Base-by-base conservation (phyloP, 257 asterid genomes). In the Perilla frutescens region DNA sequence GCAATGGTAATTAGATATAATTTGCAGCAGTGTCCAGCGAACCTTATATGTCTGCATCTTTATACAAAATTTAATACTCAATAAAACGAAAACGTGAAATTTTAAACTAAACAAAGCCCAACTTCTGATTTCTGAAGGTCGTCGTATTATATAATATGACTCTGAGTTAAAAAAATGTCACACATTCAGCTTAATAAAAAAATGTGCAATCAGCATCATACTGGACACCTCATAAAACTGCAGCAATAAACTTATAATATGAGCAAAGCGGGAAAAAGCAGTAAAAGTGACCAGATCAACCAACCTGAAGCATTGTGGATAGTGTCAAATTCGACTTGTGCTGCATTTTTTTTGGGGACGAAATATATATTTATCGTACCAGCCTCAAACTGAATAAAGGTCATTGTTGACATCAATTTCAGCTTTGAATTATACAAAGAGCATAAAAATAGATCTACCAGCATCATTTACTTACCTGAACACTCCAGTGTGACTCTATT, bases 401-500 rank as follows among this genome's bases (percentile, higher is more conserved):
- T 53, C 67, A 73, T 48, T 43, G 70, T 63, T 51, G 59, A 53
- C 45, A 81, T 77, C 67, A 73, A 74, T 54, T 62, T 54, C 44
- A 76, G 74, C 78, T 57, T 41, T 60, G 58, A 31, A 8, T 39
- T 43, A 51, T 39, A 47, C 47, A 68, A 51, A 71, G 74, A 64
- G 75, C 45, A 77, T 62, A 57, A 49, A 48, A 62, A 5, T 56
- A 69, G 68, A 34, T 57, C 68, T 45, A 62, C 62, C 66, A 51
- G 54, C 36, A 58, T 14, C 5, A 41, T 51, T 62, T 76, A 79
- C 91, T 71, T 67, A 91, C 98, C 80, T 76, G 87, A 54, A 85
- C 87, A 83, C 81, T 60, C 92, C 93, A 90, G 37, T 79, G 75
- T 63, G 96, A 82, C 83, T 92, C 90, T 75, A 92, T 88, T 66